phyloP scores from a whole-genome alignment of 2,329 filamentous ascomycete genomes.

The Botrytis sinoallii region DNA sequence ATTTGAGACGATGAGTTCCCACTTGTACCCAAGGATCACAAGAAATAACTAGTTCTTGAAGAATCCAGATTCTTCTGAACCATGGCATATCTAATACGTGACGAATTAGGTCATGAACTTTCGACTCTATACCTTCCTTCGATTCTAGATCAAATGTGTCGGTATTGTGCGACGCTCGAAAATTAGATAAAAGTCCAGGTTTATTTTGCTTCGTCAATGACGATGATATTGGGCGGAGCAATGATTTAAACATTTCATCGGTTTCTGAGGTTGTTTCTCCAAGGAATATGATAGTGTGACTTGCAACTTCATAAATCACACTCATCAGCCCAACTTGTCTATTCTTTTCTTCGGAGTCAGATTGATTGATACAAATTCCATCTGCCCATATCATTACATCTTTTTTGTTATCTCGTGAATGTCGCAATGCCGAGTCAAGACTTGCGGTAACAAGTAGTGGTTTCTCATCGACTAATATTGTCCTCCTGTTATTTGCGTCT shows the following conservation, averaged over 20 bases:
- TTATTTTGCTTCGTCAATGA: not conserved
- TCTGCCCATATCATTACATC: not conserved
- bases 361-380: not conserved
- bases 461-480: not conserved
- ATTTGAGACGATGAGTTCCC: not conserved
- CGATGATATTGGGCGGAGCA: no score
- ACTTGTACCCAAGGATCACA: not conserved
- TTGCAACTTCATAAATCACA: not conserved
- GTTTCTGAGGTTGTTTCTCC: not conserved
- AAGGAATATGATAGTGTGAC: not conserved
- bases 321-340: not conserved
- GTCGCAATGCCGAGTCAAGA: not conserved
- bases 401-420: not conserved
- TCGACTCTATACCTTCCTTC: no score
- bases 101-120: no score
- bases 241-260: no score
- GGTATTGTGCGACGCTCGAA: rapidly evolving
- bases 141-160: no score
- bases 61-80: not conserved
- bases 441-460: not conserved
- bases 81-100: not conserved
- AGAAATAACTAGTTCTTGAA: not conserved
- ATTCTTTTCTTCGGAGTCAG: not conserved
- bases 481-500: not conserved
- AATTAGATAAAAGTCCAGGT: rapidly evolving